Evolutionary conservation across 345 rosid species (phyloP).

Genomic region (Punica granatum): DNA sequence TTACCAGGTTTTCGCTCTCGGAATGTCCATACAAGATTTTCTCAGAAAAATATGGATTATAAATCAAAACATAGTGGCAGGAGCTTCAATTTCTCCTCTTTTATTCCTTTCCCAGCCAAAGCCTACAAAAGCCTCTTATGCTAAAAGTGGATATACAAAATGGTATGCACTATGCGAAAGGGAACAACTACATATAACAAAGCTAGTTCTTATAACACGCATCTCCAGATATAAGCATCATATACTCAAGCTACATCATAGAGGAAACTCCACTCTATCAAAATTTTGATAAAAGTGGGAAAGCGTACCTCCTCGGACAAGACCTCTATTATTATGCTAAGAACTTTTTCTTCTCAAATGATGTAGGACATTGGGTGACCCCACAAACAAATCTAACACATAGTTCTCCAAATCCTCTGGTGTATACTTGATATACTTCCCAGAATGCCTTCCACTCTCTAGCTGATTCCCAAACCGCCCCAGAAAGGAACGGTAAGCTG

Average conservation of each 20-base stretch:
- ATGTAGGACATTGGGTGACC: slow-evolving; percentile 68
- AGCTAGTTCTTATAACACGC: not conserved
- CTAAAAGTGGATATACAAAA: not conserved
- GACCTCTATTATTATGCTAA: slow-evolving; percentile 21
- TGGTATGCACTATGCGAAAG: not conserved
- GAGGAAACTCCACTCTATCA: not conserved
- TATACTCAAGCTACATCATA: not conserved
- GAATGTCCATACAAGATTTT: not conserved
- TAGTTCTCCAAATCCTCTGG: slow-evolving; percentile 87
- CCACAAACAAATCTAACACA: slow-evolving; percentile 76
- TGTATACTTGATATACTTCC: slow-evolving; percentile 87
- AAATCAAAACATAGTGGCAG: not conserved
- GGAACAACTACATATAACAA: not conserved
- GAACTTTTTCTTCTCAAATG: slow-evolving; percentile 67
- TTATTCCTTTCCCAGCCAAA: no score
- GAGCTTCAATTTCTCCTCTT: not conserved
- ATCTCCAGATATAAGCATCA: not conserved
- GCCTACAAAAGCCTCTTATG: not conserved
- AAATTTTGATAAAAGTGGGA: not conserved
- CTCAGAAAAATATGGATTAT: not conserved
- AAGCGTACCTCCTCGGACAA: not conserved
- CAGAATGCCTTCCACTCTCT: slow-evolving; percentile 74
- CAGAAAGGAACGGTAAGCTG: slow-evolving; percentile 81
- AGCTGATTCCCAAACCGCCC: slow-evolving; percentile 82
- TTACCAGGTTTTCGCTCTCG: not conserved